Evolutionary conservation across 192 early-diverging fungal species (phyloP).

Genomic region (Lobosporangium transversale): DNA sequence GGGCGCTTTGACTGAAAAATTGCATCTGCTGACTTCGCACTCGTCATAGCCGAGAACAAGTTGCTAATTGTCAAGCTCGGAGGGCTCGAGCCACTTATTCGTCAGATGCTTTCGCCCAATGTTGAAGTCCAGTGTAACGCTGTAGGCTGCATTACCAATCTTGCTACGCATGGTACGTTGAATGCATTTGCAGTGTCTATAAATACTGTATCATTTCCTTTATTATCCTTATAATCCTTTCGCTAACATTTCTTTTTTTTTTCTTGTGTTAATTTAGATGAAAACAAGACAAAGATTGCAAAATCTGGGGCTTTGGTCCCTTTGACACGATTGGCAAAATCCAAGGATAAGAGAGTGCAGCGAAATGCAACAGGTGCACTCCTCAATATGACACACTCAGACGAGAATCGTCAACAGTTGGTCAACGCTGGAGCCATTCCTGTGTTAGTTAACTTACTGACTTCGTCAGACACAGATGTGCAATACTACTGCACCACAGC

Average conservation of each 20-base stretch:
- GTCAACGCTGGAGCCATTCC: constrained; percentile 85
- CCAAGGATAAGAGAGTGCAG: constrained; percentile 86
- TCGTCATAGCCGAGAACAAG: constrained; percentile 79
- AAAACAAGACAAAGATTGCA: constrained; percentile 90
- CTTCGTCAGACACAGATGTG: constrained; percentile 82
- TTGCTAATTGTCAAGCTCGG: constrained; percentile 85
- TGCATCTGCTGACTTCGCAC: background rate
- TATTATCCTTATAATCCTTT: background rate
- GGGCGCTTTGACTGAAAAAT: too few relatives aligned
- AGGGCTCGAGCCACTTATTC: constrained; percentile 84
- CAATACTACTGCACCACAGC: constrained; percentile 93
- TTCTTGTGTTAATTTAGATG: constrained; percentile 60
- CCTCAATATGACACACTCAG: constrained; percentile 92
- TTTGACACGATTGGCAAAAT: constrained; percentile 77
- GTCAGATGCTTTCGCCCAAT: constrained; percentile 86
- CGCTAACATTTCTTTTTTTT: constrained; percentile 11
- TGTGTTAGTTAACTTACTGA: constrained; percentile 80
- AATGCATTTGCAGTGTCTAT: background rate
- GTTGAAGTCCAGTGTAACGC: constrained; percentile 95
- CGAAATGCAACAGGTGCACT: constrained; percentile 91
- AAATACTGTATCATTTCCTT: background rate
- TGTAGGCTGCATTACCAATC: constrained; percentile 93
- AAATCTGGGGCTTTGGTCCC: constrained; percentile 82
- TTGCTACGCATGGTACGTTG: constrained; percentile 80
- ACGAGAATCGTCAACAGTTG: constrained; percentile 84